Base-by-base conservation (phyloP, 345 rosid genomes). In the Leavenworthia alabamica region DNA sequence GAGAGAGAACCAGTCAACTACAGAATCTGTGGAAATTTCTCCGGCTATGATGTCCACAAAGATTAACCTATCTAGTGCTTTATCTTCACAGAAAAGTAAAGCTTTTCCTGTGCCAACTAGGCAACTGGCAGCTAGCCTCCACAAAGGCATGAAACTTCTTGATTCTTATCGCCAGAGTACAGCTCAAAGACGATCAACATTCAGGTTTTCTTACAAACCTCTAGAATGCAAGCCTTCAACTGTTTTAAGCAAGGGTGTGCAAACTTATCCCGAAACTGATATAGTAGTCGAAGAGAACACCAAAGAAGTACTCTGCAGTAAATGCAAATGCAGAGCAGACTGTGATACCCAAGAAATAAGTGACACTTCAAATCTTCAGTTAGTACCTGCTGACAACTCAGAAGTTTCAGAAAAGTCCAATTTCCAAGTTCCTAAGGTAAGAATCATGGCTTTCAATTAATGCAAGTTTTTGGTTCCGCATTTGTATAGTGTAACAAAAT, bases 121-220 rank as follows among this genome's bases (percentile, higher is more conserved):
- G 44, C 76, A 83, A 73, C 70, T 94, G 80, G 99, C 93, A n/a
- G 93, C 96, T 66, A 94, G 99, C 78, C 95, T 94, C 63, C 89
- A 90, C 46, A 88, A 83, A 43, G 99, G 97, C 69, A 80, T 94
- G 77, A 90, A 88, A 77, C 84, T 88, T 75, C 80, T 94, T 52
- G 96, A 75, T 35, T 56, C 70, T 64, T 85, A 86, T 41, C 77
- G 82, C 68, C 87, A 75, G 79, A 88, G 83, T 81, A 79, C 86
- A 36, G 84, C 86, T 52, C 77, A 83, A 47, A 81, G 93, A 78
- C 73, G 81, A 47, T 94, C 97, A 6, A 70, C 83, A 31, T 94
- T 83, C 64, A 81, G 89, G 64, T 88, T 86, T 62, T 75, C 96
- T 29, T 64, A 66, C 70, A 86, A 70, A 79, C 80, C 84, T 33